Conservation (phyloP, 2,329 filamentous ascomycete species). For the Pleurostoma richardsiae region DNA sequence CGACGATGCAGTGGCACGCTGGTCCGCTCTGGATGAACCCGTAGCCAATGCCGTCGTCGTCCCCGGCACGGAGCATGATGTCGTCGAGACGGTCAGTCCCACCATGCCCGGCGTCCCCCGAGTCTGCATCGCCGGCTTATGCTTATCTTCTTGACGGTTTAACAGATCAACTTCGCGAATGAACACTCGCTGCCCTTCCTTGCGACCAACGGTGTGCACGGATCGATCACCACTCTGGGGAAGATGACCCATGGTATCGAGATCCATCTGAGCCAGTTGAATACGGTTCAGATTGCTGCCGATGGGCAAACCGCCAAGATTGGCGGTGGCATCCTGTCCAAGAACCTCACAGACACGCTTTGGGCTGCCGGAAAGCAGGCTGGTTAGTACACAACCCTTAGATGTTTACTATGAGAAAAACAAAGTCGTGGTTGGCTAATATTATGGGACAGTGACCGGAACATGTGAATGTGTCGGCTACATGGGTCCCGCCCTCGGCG, state of each 20-base stretch:
- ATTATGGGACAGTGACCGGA: constrained; percentile 31
- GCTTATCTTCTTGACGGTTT: too few species aligned
- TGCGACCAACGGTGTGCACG: constrained; percentile 47
- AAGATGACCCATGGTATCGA: constrained; percentile 43
- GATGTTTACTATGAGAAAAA: too few species aligned
- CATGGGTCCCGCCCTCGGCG: constrained; percentile 43
- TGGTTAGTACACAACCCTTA: constrained; percentile 17
- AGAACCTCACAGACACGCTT: constrained; percentile 38
- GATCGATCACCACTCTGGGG: constrained; percentile 41
- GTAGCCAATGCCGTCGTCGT: constrained; percentile 39
- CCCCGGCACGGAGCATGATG: constrained; percentile 40
- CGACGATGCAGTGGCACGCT: constrained; percentile 29
- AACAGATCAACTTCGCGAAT: constrained; percentile 42
- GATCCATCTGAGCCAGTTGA: constrained; percentile 41
- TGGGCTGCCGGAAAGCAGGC: constrained; percentile 47
- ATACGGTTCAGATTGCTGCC: constrained; percentile 30
- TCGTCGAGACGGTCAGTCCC: constrained; percentile 36
- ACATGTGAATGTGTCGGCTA: constrained; percentile 44
- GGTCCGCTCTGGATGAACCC: constrained; percentile 39
- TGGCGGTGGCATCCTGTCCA: constrained; percentile 40
- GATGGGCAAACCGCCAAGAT: constrained; percentile 41
- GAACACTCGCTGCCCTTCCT: constrained; percentile 42
- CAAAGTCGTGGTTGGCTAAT: background rate
- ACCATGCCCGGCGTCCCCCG: too few species aligned
- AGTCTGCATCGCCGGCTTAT: too few species aligned